Base-by-base conservation (phyloP, 306 rosid genomes). In the Betula pendula region DNA sequence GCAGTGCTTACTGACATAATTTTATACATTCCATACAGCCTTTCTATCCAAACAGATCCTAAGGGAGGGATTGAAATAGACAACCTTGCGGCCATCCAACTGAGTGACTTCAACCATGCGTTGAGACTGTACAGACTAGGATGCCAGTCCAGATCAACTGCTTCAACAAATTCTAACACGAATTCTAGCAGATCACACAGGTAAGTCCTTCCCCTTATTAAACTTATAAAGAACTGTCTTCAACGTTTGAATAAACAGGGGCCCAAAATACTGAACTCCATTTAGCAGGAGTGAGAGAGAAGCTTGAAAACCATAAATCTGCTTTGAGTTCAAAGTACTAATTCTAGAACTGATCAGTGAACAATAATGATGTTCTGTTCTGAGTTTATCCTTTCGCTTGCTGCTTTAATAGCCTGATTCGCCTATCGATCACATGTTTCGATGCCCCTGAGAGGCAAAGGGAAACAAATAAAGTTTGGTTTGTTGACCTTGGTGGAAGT, bases 111-210 rank as follows among this genome's bases (percentile, higher is more conserved):
- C 62, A 71, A 76, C 66, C 86, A 83, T 52, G 86, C 84, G 20
- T 31, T 83, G 77, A 75, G 70, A 55, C 75, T 83, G 44, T 83
- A 83, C 50, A 71, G 60, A 72, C 44, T 83, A 71, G 86, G 86
- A 52, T 75, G 84, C 75, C 78, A 52, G 56, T 75, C 76, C 67
- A 75, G 86, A 77, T 83, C 84, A 75, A 83, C 83, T 45, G 84
- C 84, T 55, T 66, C 81, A 7, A 83, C 86, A 55, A 79, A 83
- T 67, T 75, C 81, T 47, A 83, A 83, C 86, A 53, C 0, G 20
- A 75, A 60, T 31, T 83, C 86, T 33, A 83, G 86, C 79, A 83
- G 86, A 79, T 83, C 86, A 59, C 86, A 83, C 75, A 79, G 84
- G 86, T 83, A 71, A 69, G 35, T 49, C 25, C 74, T 63, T 76